phyloP scores from a whole-genome alignment of 2,329 filamentous ascomycete genomes.

The Fusarium secorum region DNA sequence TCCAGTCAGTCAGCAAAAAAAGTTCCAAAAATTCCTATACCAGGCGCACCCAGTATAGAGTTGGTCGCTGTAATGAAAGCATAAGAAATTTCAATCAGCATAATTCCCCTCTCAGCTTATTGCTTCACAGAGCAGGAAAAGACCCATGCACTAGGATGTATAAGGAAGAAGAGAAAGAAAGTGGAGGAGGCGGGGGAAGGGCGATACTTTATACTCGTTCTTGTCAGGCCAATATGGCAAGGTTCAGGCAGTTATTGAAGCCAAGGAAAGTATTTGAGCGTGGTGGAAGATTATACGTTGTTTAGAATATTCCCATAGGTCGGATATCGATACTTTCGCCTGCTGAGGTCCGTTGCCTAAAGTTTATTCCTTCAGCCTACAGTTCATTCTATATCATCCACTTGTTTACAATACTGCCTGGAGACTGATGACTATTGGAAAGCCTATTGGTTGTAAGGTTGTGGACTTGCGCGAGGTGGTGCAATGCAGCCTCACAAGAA shows the following conservation, averaged over 20 bases:
- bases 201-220: neutral
- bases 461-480: neutral
- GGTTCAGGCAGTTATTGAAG: neutral
- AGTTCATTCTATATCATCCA: neutral
- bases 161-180: neutral
- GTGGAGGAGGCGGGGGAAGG: neutral
- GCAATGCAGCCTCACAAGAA: neutral
- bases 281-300: neutral
- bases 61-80: neutral
- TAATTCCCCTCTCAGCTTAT: neutral
- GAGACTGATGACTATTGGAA: neutral
- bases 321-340: neutral
- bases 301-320: too few species aligned
- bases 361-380: neutral
- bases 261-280: neutral
- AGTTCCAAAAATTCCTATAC: slow-evolving; percentile 1
- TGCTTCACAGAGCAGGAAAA: slow-evolving; percentile 9
- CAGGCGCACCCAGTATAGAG: neutral
- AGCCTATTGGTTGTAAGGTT: neutral
- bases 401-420: neutral
- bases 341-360: too few species aligned
- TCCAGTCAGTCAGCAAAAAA: neutral
- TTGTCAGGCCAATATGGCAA: neutral
- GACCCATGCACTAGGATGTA: neutral
- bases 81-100: neutral